These are phyloP conservation scores for Phytophthora melonis DNA, from an alignment of 352 stramenopile species.

Conservation along the genomic window DNA sequence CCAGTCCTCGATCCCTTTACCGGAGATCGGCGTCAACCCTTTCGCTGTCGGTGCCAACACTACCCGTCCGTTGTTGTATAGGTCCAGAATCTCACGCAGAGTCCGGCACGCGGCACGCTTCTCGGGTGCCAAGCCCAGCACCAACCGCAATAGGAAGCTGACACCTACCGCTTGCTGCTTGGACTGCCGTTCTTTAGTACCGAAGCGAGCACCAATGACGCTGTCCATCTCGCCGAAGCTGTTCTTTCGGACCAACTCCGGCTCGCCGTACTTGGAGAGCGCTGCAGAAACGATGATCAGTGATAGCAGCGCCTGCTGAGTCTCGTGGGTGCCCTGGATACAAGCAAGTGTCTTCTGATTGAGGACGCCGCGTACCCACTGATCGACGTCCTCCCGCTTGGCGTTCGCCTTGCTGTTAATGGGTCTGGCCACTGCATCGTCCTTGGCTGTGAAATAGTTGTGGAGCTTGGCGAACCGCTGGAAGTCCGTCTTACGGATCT, in stretches of 20 bases:
- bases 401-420: slow-evolving; percentile 16
- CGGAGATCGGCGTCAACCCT: background rate
- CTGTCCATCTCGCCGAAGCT: slow-evolving; percentile 32
- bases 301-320: slow-evolving; percentile 13
- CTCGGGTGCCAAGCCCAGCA: slow-evolving; percentile 27
- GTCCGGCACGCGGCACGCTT: slow-evolving; percentile 23
- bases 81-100: slow-evolving; percentile 24
- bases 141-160: slow-evolving; percentile 22
- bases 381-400: slow-evolving; percentile 26
- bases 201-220: slow-evolving; percentile 23
- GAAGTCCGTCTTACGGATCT: slow-evolving; percentile 30
- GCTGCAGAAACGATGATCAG: slow-evolving; percentile 29
- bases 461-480: slow-evolving; percentile 25
- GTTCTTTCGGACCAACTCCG: slow-evolving; percentile 19
- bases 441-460: slow-evolving; percentile 32
- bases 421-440: slow-evolving; percentile 4
- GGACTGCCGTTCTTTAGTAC: slow-evolving; percentile 14
- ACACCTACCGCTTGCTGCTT: slow-evolving; percentile 21
- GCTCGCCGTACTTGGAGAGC: slow-evolving; percentile 29
- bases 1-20: slow-evolving; percentile 2
- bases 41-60: slow-evolving; percentile 8
- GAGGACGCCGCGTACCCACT: slow-evolving; percentile 12
- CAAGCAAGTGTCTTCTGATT: slow-evolving; percentile 13
- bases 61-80: slow-evolving; percentile 6
- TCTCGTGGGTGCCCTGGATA: slow-evolving; percentile 28